Percentiles rank a stretch among this genome's conserved stretches.
phyloP scores from a whole-genome alignment of 2,329 filamentous ascomycete species.

The Huntiella abstrusa region DNA sequence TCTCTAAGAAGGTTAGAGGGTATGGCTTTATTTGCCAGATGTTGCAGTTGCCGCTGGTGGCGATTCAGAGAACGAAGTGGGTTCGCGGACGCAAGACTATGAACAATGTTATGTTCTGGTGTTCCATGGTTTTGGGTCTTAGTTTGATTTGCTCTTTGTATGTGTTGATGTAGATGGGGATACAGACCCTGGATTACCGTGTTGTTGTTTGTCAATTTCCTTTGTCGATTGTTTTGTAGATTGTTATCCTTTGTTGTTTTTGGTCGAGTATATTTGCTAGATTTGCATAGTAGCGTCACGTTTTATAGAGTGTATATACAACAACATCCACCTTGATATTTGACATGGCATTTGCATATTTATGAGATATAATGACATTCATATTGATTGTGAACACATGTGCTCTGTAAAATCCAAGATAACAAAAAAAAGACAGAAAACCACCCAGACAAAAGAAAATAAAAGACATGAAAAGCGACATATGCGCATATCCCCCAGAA shows the following conservation, averaged over 20 bases:
- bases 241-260: not conserved
- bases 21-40: conserved; percentile 94
- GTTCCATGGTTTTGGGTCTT: conserved; percentile 72
- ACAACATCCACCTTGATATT: too few relatives aligned
- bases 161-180: conserved; percentile 24
- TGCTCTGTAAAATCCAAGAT: too few relatives aligned
- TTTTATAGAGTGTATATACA: too few relatives aligned
- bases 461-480: too few relatives aligned
- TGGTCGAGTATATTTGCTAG: too few relatives aligned
- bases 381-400: too few relatives aligned
- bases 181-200: not conserved
- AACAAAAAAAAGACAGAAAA: not conserved
- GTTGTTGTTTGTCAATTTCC: not conserved
- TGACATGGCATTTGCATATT: too few relatives aligned
- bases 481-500: too few relatives aligned
- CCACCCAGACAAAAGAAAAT: not conserved
- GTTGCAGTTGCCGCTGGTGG: conserved; percentile 89
- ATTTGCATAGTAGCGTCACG: not conserved
- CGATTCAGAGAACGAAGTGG: conserved; percentile 64
- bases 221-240: not conserved
- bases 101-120: conserved; percentile 85
- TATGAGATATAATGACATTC: too few relatives aligned
- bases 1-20: conserved; percentile 87
- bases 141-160: conserved; percentile 49
- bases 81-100: conserved; percentile 57